Conservation (phyloP, 176 grass and related monocot species). For the Oryza meyeriana region DNA sequence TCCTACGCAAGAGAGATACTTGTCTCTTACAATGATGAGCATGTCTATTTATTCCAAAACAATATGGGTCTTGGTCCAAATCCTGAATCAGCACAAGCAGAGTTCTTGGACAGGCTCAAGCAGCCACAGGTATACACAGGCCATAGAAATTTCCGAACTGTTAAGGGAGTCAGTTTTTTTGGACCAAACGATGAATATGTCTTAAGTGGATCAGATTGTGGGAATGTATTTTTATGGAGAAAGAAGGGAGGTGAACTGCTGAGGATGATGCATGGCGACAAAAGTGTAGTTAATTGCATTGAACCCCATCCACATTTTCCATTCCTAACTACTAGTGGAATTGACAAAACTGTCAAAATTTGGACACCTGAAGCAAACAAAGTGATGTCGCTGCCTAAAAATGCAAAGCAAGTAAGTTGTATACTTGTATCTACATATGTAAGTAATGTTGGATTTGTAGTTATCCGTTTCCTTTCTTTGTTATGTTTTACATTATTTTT, state of each 20-base stretch:
- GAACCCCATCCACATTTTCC: slow-evolving; percentile 71
- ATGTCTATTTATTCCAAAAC: slow-evolving; percentile 70
- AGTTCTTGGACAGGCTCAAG: slow-evolving; percentile 34
- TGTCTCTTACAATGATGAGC: slow-evolving; percentile 81
- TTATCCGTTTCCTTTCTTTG: neutral
- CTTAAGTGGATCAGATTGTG: slow-evolving; percentile 83
- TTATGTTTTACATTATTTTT: slow-evolving; percentile 4
- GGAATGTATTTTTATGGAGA: slow-evolving; percentile 81
- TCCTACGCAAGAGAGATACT: slow-evolving; percentile 68
- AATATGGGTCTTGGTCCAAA: slow-evolving; percentile 61
- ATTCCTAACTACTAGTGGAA: slow-evolving; percentile 78
- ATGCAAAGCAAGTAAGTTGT: slow-evolving; percentile 54
- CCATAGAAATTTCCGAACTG: slow-evolving; percentile 73
- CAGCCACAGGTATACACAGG: slow-evolving; percentile 60
- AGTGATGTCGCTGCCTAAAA: slow-evolving; percentile 39
- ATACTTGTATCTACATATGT: slow-evolving; percentile 4
- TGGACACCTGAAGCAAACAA: slow-evolving; percentile 55
- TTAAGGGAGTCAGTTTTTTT: slow-evolving; percentile 87
- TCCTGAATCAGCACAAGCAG: slow-evolving; percentile 31
- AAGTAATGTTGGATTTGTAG: neutral
- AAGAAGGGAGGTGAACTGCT: slow-evolving; percentile 75
- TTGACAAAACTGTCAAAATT: slow-evolving; percentile 63
- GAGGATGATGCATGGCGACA: slow-evolving; percentile 73
- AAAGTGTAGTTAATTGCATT: slow-evolving; percentile 63
- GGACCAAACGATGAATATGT: slow-evolving; percentile 81